Evolutionary conservation across 208 protist species (phyloP).

Genomic region (Acanthamoeba royreba): DNA sequence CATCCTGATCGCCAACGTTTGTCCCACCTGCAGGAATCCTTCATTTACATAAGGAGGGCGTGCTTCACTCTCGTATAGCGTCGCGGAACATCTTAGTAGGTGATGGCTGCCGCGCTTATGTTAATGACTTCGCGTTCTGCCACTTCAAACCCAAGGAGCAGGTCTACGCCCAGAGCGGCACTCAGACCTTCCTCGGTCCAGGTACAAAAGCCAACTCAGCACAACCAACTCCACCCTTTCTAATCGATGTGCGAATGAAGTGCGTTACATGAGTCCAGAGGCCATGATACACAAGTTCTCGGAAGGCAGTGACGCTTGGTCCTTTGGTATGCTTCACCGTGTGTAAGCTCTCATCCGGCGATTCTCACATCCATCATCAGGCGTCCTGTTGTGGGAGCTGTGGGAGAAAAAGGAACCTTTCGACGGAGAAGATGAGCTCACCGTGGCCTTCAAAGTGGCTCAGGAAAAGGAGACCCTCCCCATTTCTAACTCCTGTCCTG

Average conservation of each 20-base stretch:
- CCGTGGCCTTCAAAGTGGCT: not conserved
- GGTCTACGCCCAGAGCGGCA: not conserved
- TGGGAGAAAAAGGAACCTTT: not conserved
- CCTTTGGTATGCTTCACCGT: not conserved
- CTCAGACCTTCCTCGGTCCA: not conserved
- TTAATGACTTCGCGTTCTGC: conserved; percentile 4
- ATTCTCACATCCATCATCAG: not conserved
- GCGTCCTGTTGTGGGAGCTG: conserved; percentile 16
- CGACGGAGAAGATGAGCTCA: not conserved
- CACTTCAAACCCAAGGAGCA: not conserved
- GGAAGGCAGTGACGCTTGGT: not conserved
- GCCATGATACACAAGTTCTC: conserved; percentile 14
- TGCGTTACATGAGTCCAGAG: not conserved
- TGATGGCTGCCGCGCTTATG: not conserved
- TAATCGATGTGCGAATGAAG: not conserved
- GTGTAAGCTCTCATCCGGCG: not conserved
- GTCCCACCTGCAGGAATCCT: not conserved
- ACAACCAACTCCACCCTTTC: not conserved
- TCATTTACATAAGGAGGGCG: not conserved
- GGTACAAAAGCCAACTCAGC: not conserved
- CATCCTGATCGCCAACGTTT: not conserved
- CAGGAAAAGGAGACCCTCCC: not conserved
- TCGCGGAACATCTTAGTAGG: conserved; percentile 28
- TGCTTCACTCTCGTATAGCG: not conserved
- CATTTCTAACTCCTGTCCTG: not conserved